These are phyloP conservation scores for Cyclotella baltica DNA, from an alignment of 108 stramenopile genomes.

Conservation along the genomic window DNA sequence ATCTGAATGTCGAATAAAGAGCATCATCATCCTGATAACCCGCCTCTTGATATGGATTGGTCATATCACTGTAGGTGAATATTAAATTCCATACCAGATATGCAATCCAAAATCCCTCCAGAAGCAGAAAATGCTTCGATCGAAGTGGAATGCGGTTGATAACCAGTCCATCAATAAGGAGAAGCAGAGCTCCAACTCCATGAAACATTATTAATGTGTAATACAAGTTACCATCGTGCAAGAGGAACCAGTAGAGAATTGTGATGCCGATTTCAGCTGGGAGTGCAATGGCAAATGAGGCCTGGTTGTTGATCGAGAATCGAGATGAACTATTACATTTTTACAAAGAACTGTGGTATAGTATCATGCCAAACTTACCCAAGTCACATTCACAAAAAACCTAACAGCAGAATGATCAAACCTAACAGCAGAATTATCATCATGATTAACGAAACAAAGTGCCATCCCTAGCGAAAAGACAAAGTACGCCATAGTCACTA, in stretches of 20 bases:
- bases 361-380: background rate
- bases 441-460: background rate
- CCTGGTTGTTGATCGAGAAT: background rate
- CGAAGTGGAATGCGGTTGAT: slow-evolving; percentile 42
- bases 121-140: slow-evolving; percentile 47
- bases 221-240: background rate
- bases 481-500: slow-evolving; percentile 11
- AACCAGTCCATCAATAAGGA: slow-evolving; percentile 41
- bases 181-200: slow-evolving; percentile 4
- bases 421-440: background rate
- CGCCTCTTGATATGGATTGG: slow-evolving; percentile 47
- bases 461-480: slow-evolving; percentile 16
- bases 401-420: background rate
- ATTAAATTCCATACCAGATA: slow-evolving; percentile 51
- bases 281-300: slow-evolving; percentile 14
- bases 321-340: background rate
- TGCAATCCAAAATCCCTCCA: slow-evolving; percentile 17
- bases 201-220: slow-evolving; percentile 23
- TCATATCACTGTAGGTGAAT: slow-evolving; percentile 32
- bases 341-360: background rate
- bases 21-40: slow-evolving; percentile 50
- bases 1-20: slow-evolving; percentile 47
- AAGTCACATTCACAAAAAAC: slow-evolving; percentile 12
- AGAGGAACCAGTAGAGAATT: slow-evolving; percentile 9
- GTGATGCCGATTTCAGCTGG: slow-evolving; percentile 16